These are phyloP conservation scores for Heterobasidion irregulare DNA, from an alignment of 1,284 basidiomycete species.

Conservation along the genomic window DNA sequence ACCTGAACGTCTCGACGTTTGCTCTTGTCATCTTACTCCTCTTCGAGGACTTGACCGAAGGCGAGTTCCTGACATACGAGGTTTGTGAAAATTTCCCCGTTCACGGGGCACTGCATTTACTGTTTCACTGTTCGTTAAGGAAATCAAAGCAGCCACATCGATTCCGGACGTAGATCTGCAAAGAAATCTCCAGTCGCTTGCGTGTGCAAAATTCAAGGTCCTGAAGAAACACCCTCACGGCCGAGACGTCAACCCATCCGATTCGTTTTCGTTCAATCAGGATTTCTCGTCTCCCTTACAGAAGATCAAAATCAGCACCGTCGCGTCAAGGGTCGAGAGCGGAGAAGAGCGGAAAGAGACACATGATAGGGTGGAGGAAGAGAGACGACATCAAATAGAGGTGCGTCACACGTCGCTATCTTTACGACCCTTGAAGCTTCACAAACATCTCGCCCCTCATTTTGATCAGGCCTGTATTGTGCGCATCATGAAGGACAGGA, in stretches of 20 bases:
- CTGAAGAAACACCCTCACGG: slow-evolving; percentile 88
- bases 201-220: slow-evolving; percentile 95
- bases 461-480: slow-evolving; percentile 83
- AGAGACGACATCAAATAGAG: slow-evolving; percentile 86
- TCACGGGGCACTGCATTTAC: background rate
- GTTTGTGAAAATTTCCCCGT: slow-evolving; percentile 30
- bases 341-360: slow-evolving; percentile 89
- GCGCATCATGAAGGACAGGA: slow-evolving; percentile 96
- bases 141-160: slow-evolving; percentile 61
- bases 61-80: slow-evolving; percentile 66
- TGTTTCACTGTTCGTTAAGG: slow-evolving; percentile 28
- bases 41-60: slow-evolving; percentile 70
- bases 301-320: slow-evolving; percentile 91
- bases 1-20: slow-evolving; percentile 90
- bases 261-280: slow-evolving; percentile 87
- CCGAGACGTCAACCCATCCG: slow-evolving; percentile 68
- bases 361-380: slow-evolving; percentile 86
- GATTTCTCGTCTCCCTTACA: slow-evolving; percentile 77
- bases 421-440: background rate
- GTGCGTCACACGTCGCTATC: slow-evolving; percentile 32
- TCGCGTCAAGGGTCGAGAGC: slow-evolving; percentile 83
- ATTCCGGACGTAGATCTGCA: slow-evolving; percentile 79
- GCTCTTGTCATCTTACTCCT: slow-evolving; percentile 84
- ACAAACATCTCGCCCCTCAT: background rate
- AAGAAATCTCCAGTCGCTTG: slow-evolving; percentile 90